Percentiles rank a stretch among this genome's conserved stretches.
These are phyloP conservation scores for Colletotrichum sp. DNA, from an alignment of 2,329 filamentous ascomycete genomes.

Conservation along the genomic window DNA sequence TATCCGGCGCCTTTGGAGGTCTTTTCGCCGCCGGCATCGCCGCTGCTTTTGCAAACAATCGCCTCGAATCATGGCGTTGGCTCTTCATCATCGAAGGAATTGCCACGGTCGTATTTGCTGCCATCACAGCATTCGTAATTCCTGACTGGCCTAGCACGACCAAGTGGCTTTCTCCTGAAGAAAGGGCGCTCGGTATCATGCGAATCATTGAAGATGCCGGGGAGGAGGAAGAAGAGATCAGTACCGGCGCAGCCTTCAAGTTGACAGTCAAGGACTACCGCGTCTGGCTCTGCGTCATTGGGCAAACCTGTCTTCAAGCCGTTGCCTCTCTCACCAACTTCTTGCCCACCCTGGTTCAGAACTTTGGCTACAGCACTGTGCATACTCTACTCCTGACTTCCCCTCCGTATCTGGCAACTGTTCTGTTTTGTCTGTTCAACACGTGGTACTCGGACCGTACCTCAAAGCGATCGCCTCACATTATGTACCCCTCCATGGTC, in stretches of 20 bases:
- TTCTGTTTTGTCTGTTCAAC: background rate
- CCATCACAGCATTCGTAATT: slow-evolving; percentile 5
- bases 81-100: slow-evolving; percentile 53
- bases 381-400: background rate
- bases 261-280: background rate
- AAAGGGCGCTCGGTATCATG: background rate
- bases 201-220: background rate
- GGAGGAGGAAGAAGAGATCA: background rate
- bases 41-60: slow-evolving; percentile 23
- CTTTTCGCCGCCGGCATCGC: slow-evolving; percentile 31
- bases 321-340: background rate
- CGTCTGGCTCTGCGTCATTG: background rate
- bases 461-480: background rate
- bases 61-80: slow-evolving; percentile 56
- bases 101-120: slow-evolving; percentile 30
- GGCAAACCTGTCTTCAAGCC: background rate
- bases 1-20: slow-evolving; percentile 35
- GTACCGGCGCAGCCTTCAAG: background rate
- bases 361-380: background rate
- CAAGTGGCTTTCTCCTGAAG: background rate
- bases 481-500: background rate
- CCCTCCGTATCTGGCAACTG: background rate
- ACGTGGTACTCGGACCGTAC: background rate
- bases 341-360: background rate
- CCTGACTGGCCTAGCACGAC: slow-evolving; percentile 22